phyloP scores from a whole-genome alignment of 169 alveolate species.

The Prorocentrum cordatum region DNA sequence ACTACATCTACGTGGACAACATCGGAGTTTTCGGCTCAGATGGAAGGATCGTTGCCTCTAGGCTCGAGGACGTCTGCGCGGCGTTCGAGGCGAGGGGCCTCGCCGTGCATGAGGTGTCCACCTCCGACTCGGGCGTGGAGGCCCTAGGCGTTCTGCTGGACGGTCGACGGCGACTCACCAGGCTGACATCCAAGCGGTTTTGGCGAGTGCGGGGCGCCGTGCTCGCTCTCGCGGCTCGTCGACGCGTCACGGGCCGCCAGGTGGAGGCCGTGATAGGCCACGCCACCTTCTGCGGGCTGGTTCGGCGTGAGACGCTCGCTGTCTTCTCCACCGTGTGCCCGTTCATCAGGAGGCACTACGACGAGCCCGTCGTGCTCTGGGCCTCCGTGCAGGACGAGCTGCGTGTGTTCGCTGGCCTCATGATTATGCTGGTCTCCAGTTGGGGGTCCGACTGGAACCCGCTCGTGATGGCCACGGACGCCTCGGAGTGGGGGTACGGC shows the following conservation, averaged over 20 bases:
- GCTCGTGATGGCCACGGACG: neutral
- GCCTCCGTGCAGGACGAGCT: neutral
- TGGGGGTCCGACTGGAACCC: slow-evolving; percentile 17
- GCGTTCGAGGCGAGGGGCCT: too few relatives aligned
- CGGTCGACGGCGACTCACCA: too few relatives aligned
- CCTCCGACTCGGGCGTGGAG: too few relatives aligned
- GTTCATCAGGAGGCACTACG: neutral
- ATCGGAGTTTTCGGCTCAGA: too few relatives aligned
- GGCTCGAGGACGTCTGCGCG: too few relatives aligned
- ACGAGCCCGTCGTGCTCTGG: neutral
- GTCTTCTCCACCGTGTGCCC: neutral
- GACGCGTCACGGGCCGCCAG: neutral
- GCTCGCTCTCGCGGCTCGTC: neutral
- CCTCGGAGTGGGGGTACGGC: neutral
- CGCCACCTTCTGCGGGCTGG: neutral
- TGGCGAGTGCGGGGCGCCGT: too few relatives aligned
- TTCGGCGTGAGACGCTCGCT: neutral
- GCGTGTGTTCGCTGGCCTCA: neutral
- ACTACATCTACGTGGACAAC: too few relatives aligned
- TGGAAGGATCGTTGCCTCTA: too few relatives aligned
- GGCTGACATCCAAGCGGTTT: too few relatives aligned
- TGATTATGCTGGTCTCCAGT: neutral
- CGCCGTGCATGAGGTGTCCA: too few relatives aligned
- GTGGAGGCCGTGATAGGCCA: neutral
- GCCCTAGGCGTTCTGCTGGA: too few relatives aligned